These are phyloP conservation scores for Thozetella sp. DNA, from an alignment of 495 filamentous ascomycete genomes.

Conservation along the genomic window DNA sequence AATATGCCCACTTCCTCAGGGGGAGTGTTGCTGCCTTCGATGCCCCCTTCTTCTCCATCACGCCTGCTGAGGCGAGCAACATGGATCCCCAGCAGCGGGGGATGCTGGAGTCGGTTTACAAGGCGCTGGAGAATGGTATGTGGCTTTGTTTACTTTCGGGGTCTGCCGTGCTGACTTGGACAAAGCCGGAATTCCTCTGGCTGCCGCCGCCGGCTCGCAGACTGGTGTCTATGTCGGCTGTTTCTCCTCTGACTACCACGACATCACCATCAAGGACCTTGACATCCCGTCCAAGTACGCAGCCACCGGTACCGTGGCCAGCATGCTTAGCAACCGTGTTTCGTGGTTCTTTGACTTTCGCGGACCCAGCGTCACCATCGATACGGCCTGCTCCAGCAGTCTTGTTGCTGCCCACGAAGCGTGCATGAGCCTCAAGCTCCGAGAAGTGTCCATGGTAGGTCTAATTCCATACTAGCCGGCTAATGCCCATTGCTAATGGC, in stretches of 20 bases:
- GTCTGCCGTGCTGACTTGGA: slow-evolving; percentile 21
- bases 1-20: neutral
- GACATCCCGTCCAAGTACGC: neutral
- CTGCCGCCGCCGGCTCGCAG: slow-evolving; percentile 21
- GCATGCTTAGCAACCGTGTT: slow-evolving; percentile 34
- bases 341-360: slow-evolving; percentile 43
- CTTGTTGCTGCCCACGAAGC: slow-evolving; percentile 48
- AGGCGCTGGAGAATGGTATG: slow-evolving; percentile 76
- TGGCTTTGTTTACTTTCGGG: slow-evolving; percentile 33
- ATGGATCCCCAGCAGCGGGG: slow-evolving; percentile 76
- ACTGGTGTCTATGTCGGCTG: slow-evolving; percentile 36
- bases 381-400: slow-evolving; percentile 52
- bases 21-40: slow-evolving; percentile 51
- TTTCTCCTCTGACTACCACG: slow-evolving; percentile 34
- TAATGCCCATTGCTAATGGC: neutral
- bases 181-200: slow-evolving; percentile 26
- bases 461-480: neutral
- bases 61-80: slow-evolving; percentile 56
- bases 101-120: slow-evolving; percentile 74
- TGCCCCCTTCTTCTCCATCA: slow-evolving; percentile 58
- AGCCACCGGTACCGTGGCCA: neutral
- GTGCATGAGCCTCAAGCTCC: neutral
- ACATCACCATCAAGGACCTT: neutral
- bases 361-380: slow-evolving; percentile 39
- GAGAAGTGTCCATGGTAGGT: neutral